phyloP scores from a whole-genome alignment of 768 basidiomycete species.

The Mycena haematopus region DNA sequence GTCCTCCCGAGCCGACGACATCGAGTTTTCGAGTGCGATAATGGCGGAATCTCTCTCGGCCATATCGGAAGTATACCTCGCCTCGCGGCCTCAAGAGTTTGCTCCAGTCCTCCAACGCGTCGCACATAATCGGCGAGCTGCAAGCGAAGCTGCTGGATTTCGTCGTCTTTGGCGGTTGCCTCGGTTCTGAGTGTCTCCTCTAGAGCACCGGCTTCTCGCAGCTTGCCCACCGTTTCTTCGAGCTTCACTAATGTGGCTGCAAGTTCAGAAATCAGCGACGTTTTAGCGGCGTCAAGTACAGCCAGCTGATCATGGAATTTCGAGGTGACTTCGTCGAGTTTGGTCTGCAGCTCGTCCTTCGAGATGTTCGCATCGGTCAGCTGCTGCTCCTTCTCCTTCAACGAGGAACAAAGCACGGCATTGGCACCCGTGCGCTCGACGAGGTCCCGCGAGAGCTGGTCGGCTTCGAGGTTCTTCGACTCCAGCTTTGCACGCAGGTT shows the following conservation, averaged over 20 bases:
- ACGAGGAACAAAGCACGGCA: conserved; percentile 1
- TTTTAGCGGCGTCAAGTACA: conserved; percentile 21
- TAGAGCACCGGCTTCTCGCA: conserved; percentile 2
- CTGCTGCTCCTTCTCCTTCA: conserved; percentile 26
- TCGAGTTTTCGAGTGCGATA: background rate
- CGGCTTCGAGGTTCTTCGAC: conserved; percentile 11
- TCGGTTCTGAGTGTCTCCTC: conserved; percentile 1
- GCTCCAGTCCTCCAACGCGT: conserved; percentile 19
- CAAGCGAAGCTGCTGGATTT: conserved; percentile 22
- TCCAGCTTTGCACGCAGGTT: conserved; percentile 8
- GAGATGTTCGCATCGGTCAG: conserved; percentile 18
- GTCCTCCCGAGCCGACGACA: conserved; percentile 12
- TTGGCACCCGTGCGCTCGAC: conserved; percentile 3
- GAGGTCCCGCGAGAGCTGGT: background rate
- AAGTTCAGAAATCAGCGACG: conserved; percentile 22
- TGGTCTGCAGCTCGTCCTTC: conserved; percentile 4
- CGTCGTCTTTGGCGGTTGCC: conserved; percentile 1
- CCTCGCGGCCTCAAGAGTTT: conserved; percentile 24
- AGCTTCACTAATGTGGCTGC: conserved; percentile 18
- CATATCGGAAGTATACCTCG: conserved; percentile 20
- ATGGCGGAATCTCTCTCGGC: conserved; percentile 15
- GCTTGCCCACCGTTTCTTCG: conserved; percentile 22
- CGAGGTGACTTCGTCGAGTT: conserved; percentile 17
- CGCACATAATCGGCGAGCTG: conserved; percentile 17
- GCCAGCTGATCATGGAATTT: conserved; percentile 24